These are phyloP conservation scores for Leccinum angustisporum DNA, from an alignment of 1,284 basidiomycete genomes.

Conservation along the genomic window DNA sequence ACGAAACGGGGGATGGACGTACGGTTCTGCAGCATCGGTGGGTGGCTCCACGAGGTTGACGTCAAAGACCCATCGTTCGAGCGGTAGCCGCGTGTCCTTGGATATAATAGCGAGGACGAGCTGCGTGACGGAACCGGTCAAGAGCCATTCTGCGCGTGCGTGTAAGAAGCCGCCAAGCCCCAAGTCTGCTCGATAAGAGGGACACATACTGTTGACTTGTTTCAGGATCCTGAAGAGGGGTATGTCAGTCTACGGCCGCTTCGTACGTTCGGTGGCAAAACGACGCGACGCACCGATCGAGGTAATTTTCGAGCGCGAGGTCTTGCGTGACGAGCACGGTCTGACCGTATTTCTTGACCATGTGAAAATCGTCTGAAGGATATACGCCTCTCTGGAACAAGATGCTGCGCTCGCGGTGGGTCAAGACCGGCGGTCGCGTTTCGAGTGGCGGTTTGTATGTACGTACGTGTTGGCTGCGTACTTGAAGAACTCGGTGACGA, in stretches of 20 bases:
- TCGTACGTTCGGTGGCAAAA: neutral
- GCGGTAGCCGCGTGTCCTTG: conserved; percentile 86
- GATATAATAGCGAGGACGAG: conserved; percentile 96
- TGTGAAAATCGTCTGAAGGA: conserved; percentile 97
- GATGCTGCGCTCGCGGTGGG: conserved; percentile 43
- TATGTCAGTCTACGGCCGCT: neutral
- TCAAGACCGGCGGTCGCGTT: neutral
- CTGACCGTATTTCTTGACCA: conserved; percentile 98
- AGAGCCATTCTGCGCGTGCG: conserved; percentile 75
- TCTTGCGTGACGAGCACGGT: conserved; percentile 95
- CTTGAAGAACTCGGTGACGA: conserved; percentile 99
- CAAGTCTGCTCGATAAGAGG: neutral
- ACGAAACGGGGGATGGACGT: conserved; percentile 22
- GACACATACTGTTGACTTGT: conserved; percentile 83
- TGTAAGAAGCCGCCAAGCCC: neutral
- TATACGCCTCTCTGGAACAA: conserved; percentile 97
- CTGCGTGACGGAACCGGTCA: conserved; percentile 87
- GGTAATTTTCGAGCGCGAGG: conserved; percentile 88
- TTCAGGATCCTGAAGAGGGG: conserved; percentile 66
- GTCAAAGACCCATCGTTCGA: conserved; percentile 99
- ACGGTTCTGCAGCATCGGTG: conserved; percentile 50
- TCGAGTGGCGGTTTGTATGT: neutral
- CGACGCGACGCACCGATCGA: conserved; percentile 62
- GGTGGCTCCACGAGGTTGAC: conserved; percentile 76
- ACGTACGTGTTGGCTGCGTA: conserved; percentile 92